phyloP scores from a whole-genome alignment of 345 rosid genomes.

The Punica granatum region DNA sequence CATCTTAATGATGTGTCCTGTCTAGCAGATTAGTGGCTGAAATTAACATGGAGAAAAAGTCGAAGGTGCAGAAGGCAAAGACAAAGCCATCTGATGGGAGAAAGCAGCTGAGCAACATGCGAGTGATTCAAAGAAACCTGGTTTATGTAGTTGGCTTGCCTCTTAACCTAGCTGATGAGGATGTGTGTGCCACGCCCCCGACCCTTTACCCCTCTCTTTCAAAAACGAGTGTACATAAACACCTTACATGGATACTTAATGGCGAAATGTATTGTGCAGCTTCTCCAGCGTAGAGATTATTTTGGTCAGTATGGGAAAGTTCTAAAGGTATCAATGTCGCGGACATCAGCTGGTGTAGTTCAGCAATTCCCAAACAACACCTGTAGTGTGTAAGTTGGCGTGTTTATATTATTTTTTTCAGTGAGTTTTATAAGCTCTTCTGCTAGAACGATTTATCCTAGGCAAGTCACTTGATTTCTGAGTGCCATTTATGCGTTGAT shows the following conservation, averaged over 20 bases:
- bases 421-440: not conserved
- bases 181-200: slow-evolving; percentile 34
- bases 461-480: too few relatives aligned
- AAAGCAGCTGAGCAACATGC: slow-evolving; percentile 71
- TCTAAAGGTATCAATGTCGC: slow-evolving; percentile 81
- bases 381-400: slow-evolving; percentile 75
- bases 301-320: slow-evolving; percentile 96
- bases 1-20: not conserved
- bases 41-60: slow-evolving; percentile 52
- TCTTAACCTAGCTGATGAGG: slow-evolving; percentile 80
- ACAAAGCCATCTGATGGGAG: slow-evolving; percentile 59
- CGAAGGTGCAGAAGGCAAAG: slow-evolving; percentile 60
- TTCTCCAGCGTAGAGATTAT: slow-evolving; percentile 67
- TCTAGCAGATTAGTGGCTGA: slow-evolving; percentile 49
- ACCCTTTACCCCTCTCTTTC: not conserved
- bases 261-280: slow-evolving; percentile 30
- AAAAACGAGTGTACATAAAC: not conserved
- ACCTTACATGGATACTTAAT: not conserved
- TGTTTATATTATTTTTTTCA: not conserved
- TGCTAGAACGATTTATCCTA: too few relatives aligned
- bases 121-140: slow-evolving; percentile 79
- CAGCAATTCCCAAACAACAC: slow-evolving; percentile 90
- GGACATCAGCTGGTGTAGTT: slow-evolving; percentile 72
- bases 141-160: slow-evolving; percentile 93
- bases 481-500: too few relatives aligned